These are phyloP conservation scores for Stagonosporopsis vannaccii DNA, from an alignment of 2,329 filamentous ascomycete species.

Conservation along the genomic window DNA sequence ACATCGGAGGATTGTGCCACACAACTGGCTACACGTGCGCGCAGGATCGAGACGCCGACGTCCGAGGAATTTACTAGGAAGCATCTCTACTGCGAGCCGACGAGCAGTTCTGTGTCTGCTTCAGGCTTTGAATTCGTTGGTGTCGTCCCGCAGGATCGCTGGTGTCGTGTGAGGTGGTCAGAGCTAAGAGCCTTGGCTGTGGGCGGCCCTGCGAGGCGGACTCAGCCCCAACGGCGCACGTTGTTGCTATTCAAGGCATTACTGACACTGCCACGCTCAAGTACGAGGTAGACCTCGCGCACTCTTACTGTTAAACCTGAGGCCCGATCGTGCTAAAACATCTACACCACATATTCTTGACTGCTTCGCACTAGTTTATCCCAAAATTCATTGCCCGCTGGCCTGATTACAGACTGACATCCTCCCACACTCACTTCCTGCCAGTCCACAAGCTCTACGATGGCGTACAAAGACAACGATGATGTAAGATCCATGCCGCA, in stretches of 20 bases:
- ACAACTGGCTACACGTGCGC: no score
- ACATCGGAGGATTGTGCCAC: no score
- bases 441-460: neutral
- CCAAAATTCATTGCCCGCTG: neutral
- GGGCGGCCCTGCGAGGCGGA: slow-evolving; percentile 4
- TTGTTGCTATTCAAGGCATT: neutral
- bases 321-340: neutral
- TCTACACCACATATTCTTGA: neutral
- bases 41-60: no score
- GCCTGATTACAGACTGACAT: slow-evolving; percentile 14
- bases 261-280: slow-evolving; percentile 8
- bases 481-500: slow-evolving; percentile 4
- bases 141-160: neutral
- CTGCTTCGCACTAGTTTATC: neutral
- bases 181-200: slow-evolving; percentile 5
- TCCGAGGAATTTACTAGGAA: no score
- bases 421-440: neutral
- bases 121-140: no score
- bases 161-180: neutral
- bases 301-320: neutral
- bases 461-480: slow-evolving; percentile 17
- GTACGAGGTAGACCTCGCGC: neutral
- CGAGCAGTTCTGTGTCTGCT: no score
- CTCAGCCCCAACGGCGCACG: slow-evolving; percentile 10
- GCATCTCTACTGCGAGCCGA: neutral